Base-by-base conservation (phyloP, 2,329 filamentous ascomycete genomes). In the Ascochyta rabiei region DNA sequence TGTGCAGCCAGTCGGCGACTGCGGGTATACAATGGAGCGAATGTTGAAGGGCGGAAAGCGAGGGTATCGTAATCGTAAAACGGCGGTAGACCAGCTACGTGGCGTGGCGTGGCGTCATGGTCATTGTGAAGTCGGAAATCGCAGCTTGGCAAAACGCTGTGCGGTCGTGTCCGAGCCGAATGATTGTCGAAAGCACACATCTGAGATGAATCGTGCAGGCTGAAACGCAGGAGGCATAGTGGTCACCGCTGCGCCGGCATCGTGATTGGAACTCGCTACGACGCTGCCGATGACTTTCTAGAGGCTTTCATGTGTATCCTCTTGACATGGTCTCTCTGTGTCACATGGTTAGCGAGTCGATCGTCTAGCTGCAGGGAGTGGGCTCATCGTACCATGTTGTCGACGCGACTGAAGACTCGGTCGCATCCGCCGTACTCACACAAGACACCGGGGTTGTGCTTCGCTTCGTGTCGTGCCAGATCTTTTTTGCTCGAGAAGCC, bases 401-500 rank as follows among this genome's bases (percentile, higher is more conserved):
- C 84, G 21, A 85, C 81, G 28, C 84, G 77, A 68, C 82, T 85
- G 67, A 87, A 86, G 2, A 86, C 75, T 42, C 84, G 73, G 49
- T 79, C 79, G 68, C 84, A 87, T 6, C 80, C 82, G 26, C 80
- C 77, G 80, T 81, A 85, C 59, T 85, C 81, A 62, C 84, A 87
- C 33, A 79, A 64, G 46, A 87, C 81, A n/a, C 79, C 80, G 2
- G 84, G 84, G 59, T 85, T 85, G 68, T 87, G 84, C 66, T 85
- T 86, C 38, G 84, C 84, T 68, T 86, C 84, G 59, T 87, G 84
- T 34, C 84, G 74, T 23, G 82, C 81, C 18, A 84, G 80, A 59
- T 87, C 84, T 63, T 87, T 87, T 67, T 85, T 86, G 64, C 82
- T 85, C 6, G 83, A 85, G 66, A 86, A 87, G 0, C 84, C 84